Evolutionary conservation across 163 green algal genomes (phyloP), one percentile per base, ranked within the genome.

Genomic region (Scenedesmus sp.): DNA sequence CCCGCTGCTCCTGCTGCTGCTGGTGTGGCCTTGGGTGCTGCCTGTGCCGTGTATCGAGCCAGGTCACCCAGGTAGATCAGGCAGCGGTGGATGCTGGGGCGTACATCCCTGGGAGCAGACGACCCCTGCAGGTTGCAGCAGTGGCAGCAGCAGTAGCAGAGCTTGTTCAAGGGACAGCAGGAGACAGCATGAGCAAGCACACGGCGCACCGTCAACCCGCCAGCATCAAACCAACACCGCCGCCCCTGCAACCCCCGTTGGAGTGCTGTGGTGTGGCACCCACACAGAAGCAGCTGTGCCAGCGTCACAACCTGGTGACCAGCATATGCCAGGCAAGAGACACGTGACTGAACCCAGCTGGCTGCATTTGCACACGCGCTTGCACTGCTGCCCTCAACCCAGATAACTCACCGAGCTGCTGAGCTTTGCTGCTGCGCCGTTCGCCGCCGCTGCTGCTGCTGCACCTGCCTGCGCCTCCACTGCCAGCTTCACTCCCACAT

Each of bases 51-150:
- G 43, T 95, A 97, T 89, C 96, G 94, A 72, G 91, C 90, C 49
- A 98, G 88, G 84, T 98, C 96, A 0, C 96, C 96, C 18, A 98
- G 87, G 92, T 95, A 98, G 44, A 97, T 94, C 35, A 97, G 94
- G 92, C 96, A 97, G 87, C 95, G 94, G 79, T 95, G 94, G 18
- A 97, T 93, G 7, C 94, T 95, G 5, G 87, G 13, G 4, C 87
- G 56, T n/a, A 79, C 92, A 81, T 96, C 95, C 3, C 68, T 35
- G 0, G 85, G 81, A 18, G 33, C 43, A 40, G 83, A 92, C 0
- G 79, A 91, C 30, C 87, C 59, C 87, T 91, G 87, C n/a, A 44
- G 59, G 30, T 40, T 78, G 76, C 78, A 37, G 78, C 37, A 33
- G 35, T 24, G 26, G n/a, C 26, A 68, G 44, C 76, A 35, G 20